phyloP scores from a whole-genome alignment of 495 filamentous ascomycete species.

The Chaetomium tenue region DNA sequence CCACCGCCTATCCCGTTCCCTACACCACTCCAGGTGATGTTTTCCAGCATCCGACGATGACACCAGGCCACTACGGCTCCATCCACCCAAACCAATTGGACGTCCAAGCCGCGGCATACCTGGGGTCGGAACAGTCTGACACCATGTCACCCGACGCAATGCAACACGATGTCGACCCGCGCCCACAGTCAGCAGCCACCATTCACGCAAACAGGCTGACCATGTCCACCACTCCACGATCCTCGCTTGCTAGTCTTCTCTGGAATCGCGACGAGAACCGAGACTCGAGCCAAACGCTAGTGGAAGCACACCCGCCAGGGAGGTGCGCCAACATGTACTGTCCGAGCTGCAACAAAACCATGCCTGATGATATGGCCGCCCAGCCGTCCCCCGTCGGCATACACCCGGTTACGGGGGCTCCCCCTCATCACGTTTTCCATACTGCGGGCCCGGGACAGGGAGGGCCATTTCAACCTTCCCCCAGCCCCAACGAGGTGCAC shows the following conservation, averaged over 20 bases:
- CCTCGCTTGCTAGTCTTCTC: constrained; percentile 24
- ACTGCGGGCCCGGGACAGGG: constrained; percentile 7
- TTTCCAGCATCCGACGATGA: constrained; percentile 20
- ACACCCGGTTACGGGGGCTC: constrained; percentile 15
- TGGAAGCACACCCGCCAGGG: constrained; percentile 32
- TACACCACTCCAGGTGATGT: constrained; percentile 23
- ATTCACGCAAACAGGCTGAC: constrained; percentile 23
- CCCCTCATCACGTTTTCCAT: constrained; percentile 17
- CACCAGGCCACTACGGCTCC: constrained; percentile 23
- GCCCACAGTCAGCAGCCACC: constrained; percentile 20
- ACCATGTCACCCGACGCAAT: constrained; percentile 11
- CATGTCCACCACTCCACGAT: constrained; percentile 26
- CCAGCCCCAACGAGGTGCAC: constrained; percentile 17
- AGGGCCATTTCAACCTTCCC: constrained; percentile 13
- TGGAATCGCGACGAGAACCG: constrained; percentile 36
- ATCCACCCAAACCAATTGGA: constrained; percentile 19
- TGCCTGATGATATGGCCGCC: constrained; percentile 20
- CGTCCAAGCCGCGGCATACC: constrained; percentile 13
- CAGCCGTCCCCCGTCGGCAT: constrained; percentile 23
- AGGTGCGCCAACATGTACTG: constrained; percentile 31
- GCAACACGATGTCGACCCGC: constrained; percentile 20
- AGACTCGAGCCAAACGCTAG: constrained; percentile 35
- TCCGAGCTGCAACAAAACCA: constrained; percentile 30
- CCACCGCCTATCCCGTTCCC: constrained; percentile 24
- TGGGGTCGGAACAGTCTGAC: constrained; percentile 15